Percentiles rank a stretch among this genome's conserved stretches.
Conservation (phyloP, 306 rosid species). For the Senna siamea region DNA sequence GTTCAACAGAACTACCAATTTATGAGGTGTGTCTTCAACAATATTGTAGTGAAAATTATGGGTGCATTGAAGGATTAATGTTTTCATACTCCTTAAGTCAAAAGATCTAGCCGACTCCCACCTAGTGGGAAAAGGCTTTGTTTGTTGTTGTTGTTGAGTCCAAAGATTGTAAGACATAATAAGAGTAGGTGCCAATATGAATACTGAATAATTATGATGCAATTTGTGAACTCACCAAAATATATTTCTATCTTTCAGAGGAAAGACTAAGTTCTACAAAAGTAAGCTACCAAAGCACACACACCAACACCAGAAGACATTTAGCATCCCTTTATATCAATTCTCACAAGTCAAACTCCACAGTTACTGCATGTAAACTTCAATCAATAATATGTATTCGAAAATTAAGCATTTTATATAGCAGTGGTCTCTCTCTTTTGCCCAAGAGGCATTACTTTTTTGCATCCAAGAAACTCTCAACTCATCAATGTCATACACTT, state of each 20-base stretch:
- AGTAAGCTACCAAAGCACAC: not conserved
- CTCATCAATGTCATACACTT: too few relatives aligned
- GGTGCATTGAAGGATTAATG: not conserved
- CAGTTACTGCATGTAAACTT: too few relatives aligned
- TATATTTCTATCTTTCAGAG: not conserved
- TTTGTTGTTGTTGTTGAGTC: too few relatives aligned
- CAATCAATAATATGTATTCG: too few relatives aligned
- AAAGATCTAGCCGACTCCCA: too few relatives aligned
- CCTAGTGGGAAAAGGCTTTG: too few relatives aligned
- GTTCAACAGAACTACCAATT: not conserved
- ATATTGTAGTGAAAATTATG: not conserved
- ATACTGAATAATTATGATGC: not conserved
- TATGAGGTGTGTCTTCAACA: not conserved
- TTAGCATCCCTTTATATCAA: too few relatives aligned
- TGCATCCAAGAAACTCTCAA: too few relatives aligned
- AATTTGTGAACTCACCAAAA: not conserved
- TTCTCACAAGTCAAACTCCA: too few relatives aligned
- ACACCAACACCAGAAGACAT: not conserved
- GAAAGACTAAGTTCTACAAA: not conserved
- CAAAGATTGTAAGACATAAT: not conserved
- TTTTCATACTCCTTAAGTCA: not conserved
- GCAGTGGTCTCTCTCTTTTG: too few relatives aligned
- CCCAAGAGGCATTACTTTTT: too few relatives aligned
- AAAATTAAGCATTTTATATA: too few relatives aligned
- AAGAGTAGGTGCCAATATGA: not conserved